Conservation (phyloP, 2,329 filamentous ascomycete genomes). For the Sarocladiaceae sp. region DNA sequence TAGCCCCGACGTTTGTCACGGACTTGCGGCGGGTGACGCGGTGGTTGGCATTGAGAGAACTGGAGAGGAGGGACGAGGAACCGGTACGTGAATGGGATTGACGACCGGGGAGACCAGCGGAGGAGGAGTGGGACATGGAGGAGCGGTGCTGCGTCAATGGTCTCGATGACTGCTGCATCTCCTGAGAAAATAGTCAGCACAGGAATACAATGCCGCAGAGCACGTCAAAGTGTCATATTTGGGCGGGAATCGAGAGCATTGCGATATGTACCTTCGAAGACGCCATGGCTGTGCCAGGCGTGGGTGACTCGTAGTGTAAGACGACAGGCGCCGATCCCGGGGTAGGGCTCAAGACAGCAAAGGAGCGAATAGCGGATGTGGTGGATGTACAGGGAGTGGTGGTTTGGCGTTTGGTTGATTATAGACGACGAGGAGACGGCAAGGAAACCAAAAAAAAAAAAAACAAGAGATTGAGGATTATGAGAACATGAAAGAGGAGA, state of each 20-base stretch:
- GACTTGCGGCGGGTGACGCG: constrained; percentile 92
- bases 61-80: constrained; percentile 73
- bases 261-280: constrained; percentile 50
- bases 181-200: constrained; percentile 33
- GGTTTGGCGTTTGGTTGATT: neutral
- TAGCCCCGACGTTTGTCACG: constrained; percentile 69
- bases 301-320: constrained; percentile 9
- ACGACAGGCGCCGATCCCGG: constrained; percentile 9
- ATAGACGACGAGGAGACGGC: neutral
- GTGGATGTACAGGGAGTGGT: neutral
- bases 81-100: constrained; percentile 67
- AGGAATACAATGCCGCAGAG: constrained; percentile 16
- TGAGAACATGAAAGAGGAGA: constrained; percentile 6
- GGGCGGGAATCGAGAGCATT: constrained; percentile 17
- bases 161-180: constrained; percentile 59
- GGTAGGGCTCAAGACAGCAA: constrained; percentile 7
- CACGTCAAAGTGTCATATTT: constrained; percentile 18
- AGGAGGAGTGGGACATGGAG: constrained; percentile 49
- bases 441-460: neutral
- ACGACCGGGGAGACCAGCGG: constrained; percentile 53
- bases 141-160: constrained; percentile 59
- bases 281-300: constrained; percentile 42
- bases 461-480: constrained; percentile 1
- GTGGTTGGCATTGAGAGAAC: constrained; percentile 72
- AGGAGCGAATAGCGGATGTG: constrained; percentile 8